Percentiles rank a stretch among this genome's conserved stretches.
phyloP scores from a whole-genome alignment of 208 protist genomes.

The Trypanosoma melophagium region DNA sequence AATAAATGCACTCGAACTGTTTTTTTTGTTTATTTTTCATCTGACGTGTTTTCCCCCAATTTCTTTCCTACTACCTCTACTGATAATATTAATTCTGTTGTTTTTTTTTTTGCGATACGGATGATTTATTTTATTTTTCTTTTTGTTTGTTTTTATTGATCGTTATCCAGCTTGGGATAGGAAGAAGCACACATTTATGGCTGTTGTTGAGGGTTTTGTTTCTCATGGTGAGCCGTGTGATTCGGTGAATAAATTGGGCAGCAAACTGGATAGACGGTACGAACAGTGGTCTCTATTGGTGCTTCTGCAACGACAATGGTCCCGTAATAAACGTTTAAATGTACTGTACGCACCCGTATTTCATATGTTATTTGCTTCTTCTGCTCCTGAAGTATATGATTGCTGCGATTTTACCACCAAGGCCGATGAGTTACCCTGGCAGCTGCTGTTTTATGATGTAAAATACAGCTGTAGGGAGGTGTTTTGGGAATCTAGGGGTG shows the following conservation, averaged over 20 bases:
- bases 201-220: constrained; percentile 47
- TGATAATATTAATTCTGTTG: background rate
- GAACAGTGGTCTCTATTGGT: constrained; percentile 39
- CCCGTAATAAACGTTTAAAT: constrained; percentile 41
- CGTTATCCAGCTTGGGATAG: too few relatives aligned
- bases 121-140: constrained; percentile 17
- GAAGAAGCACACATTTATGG: constrained; percentile 33
- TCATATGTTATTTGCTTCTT: constrained; percentile 42
- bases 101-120: background rate
- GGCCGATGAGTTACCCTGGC: constrained; percentile 14
- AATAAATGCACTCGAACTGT: too few relatives aligned
- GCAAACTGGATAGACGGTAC: constrained; percentile 29
- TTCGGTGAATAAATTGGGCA: constrained; percentile 27
- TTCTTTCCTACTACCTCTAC: too few relatives aligned
- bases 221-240: constrained; percentile 41
- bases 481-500: constrained; percentile 25
- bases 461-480: constrained; percentile 27
- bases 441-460: constrained; percentile 30
- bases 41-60: too few relatives aligned
- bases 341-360: constrained; percentile 44
- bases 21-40: too few relatives aligned
- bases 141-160: constrained; percentile 6
- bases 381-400: constrained; percentile 1
- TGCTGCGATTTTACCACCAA: constrained; percentile 2
- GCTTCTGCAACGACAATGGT: constrained; percentile 59